Base-by-base conservation (phyloP, 306 rosid species). In the Lathyrus aphaca region DNA sequence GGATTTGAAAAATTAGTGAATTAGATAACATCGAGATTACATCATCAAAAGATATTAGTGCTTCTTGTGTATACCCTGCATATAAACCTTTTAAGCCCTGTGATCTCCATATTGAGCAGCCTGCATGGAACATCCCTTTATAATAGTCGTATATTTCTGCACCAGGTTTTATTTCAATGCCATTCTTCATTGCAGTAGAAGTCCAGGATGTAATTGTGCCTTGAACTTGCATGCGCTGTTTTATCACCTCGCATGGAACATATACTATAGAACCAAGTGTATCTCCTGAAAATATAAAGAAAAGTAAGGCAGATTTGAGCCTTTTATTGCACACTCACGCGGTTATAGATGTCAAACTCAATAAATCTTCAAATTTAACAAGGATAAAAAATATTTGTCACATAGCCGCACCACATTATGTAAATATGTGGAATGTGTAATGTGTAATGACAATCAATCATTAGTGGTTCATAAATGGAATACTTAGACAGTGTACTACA, bases 161-260 rank as follows among this genome's bases (percentile, higher is more conserved):
- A 58, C 86, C 76, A 66, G 89, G 86, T 69, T 82, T 89, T 74
- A 76, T 45, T 15, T 84, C 69, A 48, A 83, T 35, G 65, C 76
- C 79, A 54, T 83, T 77, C 51, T 82, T 88, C 84, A 82, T 57
- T 23, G 75, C 37, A 51, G 68, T 49, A 19, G 94, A 84, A 76
- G 79, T 82, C 97, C 97, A 89, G 66, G 96, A 88, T 44, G 81
- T 21, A 74, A 62, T 38, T 72, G 96, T 86, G 78, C 97, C 96
- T 83, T 91, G 97, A 76, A 91, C 84, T 80, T 91, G 97, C 97
- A 91, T 91, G 15, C 96, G 96, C 63, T 84, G 94, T 84, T 91
- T 89, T 73, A 91, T 91, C 70, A 91, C 97, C 82, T 89, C 97
- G 45, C 96, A 91, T 32, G 97, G 97, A 91, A 91, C 97, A 80